Conservation (phyloP, 2,329 filamentous ascomycete genomes). For the Penicillium digitatum region DNA sequence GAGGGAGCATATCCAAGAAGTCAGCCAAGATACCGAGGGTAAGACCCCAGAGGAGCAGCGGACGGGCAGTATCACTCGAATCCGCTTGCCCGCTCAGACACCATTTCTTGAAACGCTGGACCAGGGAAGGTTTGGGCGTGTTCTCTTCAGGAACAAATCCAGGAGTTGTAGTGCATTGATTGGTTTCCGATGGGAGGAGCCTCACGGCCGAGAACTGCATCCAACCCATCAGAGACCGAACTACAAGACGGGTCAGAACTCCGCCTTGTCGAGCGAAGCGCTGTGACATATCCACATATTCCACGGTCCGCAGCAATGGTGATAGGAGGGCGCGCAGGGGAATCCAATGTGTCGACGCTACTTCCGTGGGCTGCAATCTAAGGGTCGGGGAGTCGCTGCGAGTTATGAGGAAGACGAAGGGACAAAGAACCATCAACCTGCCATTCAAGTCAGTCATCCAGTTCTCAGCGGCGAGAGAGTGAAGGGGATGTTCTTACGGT, state of each 20-base stretch:
- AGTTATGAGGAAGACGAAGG: conserved; percentile 63
- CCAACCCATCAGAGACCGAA: conserved; percentile 57
- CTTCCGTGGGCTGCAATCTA: conserved; percentile 63
- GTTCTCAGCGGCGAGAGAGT: not conserved
- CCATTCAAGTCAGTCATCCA: conserved; percentile 14
- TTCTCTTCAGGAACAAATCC: conserved; percentile 46
- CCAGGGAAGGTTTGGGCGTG: conserved; percentile 18
- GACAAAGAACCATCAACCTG: conserved; percentile 66
- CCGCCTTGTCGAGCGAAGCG: conserved; percentile 57
- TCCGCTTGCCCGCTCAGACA: conserved; percentile 28
- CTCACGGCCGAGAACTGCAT: conserved; percentile 66
- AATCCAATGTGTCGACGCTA: conserved; percentile 67
- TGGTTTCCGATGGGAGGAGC: conserved; percentile 58
- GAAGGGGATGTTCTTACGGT: conserved; percentile 41
- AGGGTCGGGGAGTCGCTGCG: conserved; percentile 54
- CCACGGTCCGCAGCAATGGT: conserved; percentile 56
- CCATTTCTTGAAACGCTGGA: conserved; percentile 30
- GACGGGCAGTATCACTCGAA: conserved; percentile 36
- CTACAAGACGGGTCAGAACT: conserved; percentile 51
- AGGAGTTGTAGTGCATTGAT: conserved; percentile 53
- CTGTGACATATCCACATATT: conserved; percentile 61
- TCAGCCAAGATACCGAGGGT: conserved; percentile 65
- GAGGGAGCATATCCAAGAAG: conserved; percentile 64
- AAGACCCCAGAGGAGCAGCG: conserved; percentile 64
- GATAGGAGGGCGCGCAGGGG: conserved; percentile 60